Evolutionary conservation across 345 rosid species (phyloP), one percentile per base, ranked within the genome.

Genomic region (Murraya paniculata): DNA sequence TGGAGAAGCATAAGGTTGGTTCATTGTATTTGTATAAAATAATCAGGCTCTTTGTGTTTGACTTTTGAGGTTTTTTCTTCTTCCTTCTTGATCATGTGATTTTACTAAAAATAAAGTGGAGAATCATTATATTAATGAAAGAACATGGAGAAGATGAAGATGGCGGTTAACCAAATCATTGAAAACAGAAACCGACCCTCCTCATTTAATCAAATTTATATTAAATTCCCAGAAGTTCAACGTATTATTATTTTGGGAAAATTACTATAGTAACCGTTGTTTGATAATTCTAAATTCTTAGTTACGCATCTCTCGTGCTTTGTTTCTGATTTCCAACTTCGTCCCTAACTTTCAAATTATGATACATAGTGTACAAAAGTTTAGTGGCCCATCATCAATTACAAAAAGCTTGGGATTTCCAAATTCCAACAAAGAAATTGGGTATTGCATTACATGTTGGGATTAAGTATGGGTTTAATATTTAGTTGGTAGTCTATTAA

Each of bases 121-220:
- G 38, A 48, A 22, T 53, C 48, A 56, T 55, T 72, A 66, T 18
- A 21, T 28, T 33, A 31, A 73, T 58, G 41, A 72, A 24, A 77
- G 33, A 60, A 64, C 64, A 58, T 38, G 56, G 39, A n/a, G 25
- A 59, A 22, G 78, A 58, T 28, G 11, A 25, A n/a, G 41, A 35
- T n/a, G 78, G 64, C 22, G 45, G 64, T 62, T 41, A 69, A 30
- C 73, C 73, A 62, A 55, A 69, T 64, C 35, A 74, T 57, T 73
- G 57, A 72, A 35, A 66, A n/a, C 1, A 56, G 38, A 50, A 70
- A 18, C 9, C 7, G 33, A 38, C 25, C 39, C 45, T 25, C 2
- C 22, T 36, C 58, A 11, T 50, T 33, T 6, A 14, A 55, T 27
- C 9, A n/a, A 22, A 69, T 45, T 45, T 45, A 3, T 38, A 64